Conservation (phyloP, 129 eudicot genomes). For the Escallonia rubra region DNA sequence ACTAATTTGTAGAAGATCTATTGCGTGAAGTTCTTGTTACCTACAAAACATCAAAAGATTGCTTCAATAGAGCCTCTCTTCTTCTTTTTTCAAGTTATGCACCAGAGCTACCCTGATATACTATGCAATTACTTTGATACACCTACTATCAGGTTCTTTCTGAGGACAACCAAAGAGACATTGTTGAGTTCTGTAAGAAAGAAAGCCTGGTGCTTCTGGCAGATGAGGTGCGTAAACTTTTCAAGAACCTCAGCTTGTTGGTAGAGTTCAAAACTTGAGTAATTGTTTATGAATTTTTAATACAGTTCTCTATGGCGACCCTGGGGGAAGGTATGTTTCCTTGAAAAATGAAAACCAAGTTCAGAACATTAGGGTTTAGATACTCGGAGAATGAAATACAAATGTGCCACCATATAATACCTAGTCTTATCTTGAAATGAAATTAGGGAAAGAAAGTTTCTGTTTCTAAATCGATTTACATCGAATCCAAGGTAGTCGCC, state of each 20-base stretch:
- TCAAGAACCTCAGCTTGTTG: background rate
- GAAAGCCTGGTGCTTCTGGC: conserved; percentile 97
- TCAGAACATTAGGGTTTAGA: no score
- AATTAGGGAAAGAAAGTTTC: no score
- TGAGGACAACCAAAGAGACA: conserved; percentile 83
- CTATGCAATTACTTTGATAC: background rate
- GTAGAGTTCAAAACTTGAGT: no score
- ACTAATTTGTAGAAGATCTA: background rate
- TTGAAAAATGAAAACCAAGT: no score
- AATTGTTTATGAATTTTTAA: no score
- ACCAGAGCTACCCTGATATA: background rate
- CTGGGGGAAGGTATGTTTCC: no score
- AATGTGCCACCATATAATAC: no score
- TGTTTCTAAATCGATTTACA: no score
- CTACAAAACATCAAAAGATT: background rate
- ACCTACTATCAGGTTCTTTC: conserved; percentile 64
- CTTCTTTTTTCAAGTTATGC: background rate
- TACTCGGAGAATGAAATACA: no score
- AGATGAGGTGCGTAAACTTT: conserved; percentile 63
- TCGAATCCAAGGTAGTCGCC: no score
- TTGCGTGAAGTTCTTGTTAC: background rate
- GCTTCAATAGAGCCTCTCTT: background rate
- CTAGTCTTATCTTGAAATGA: no score
- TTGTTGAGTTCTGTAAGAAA: conserved; percentile 95
- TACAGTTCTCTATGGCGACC: no score